Base-by-base conservation (phyloP, 1,139 yeast species). In the Hansenula sp. region DNA sequence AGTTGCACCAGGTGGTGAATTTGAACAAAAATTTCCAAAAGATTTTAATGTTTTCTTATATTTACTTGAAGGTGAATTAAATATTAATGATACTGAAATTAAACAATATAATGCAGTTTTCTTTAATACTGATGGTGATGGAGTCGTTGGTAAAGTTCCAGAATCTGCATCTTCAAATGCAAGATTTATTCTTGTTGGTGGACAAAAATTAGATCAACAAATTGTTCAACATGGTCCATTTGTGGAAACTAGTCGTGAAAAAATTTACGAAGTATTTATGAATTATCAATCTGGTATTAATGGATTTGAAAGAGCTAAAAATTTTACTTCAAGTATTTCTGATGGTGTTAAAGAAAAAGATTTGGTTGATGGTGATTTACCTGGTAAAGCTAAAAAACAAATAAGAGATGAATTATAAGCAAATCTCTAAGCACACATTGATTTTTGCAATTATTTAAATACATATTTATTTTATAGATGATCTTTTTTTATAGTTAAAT, bases 181-280 rank as follows among this genome's bases (percentile, higher is more conserved):
- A 29, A 61, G 65, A 47, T 79, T 89, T 52, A 78, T 85, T 5
- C 53, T 89, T 27, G 68, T 88, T 46, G 95, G 90, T 28, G 97
- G 96, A 38, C 67, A 86, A 60, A 75, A 77, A 32, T 68, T 88
- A 45, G 76, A 86, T 53, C 97, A 89, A 65, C 76, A 79, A 16
- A 73, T 84, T 40, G 86, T 86, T 30, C 96, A 89, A 60, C 85
- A 88, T 57, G 97, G 97, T 12, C 96, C 96, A 17, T 88, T 87
- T 60, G 95, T 84, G 14, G 92, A 86, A 45, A 76, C 82, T 10
- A 66, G 82, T 17, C 68, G 69, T 44, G 79, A 75, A 38, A 75
- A 76, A 51, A 81, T 87, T 46, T 72, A 75, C 50, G 66, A 82
- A 55, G 94, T 88, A 0, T 79, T 84, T 55, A 56, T 66, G 59